Percentiles rank a stretch among this genome's conserved stretches.
These are phyloP conservation scores for Tulasnella sp. DNA, from an alignment of 768 basidiomycete species.

Conservation along the genomic window DNA sequence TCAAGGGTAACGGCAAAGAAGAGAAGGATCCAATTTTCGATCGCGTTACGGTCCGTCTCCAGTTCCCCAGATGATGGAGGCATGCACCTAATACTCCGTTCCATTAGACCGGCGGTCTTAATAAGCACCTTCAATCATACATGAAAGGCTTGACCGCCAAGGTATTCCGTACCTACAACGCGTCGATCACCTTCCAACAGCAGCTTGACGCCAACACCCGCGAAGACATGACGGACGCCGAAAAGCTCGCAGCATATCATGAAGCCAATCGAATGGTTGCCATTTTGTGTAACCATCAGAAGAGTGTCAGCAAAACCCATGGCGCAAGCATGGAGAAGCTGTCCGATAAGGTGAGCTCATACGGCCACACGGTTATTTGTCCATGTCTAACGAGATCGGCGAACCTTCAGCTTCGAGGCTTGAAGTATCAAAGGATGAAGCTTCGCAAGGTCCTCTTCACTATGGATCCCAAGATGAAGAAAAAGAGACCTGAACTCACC, in stretches of 20 bases:
- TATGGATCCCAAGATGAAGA: conserved; percentile 71
- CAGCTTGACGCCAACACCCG: conserved; percentile 72
- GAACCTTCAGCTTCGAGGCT: conserved; percentile 56
- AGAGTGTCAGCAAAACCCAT: conserved; percentile 85
- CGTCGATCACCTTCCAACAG: conserved; percentile 90
- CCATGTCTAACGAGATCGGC: conserved; percentile 5
- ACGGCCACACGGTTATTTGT: background rate
- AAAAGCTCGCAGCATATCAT: conserved; percentile 96
- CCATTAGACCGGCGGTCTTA: conserved; percentile 58
- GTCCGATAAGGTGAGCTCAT: conserved; percentile 65
- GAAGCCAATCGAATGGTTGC: conserved; percentile 95
- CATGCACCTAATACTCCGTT: background rate
- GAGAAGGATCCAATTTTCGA: conserved; percentile 89
- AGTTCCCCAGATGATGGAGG: too few relatives aligned
- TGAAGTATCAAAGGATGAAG: conserved; percentile 98
- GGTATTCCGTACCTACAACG: conserved; percentile 99
- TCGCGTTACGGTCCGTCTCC: conserved; percentile 73
- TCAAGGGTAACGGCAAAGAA: conserved; percentile 81
- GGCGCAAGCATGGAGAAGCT: conserved; percentile 93
- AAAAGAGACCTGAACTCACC: conserved; percentile 58
- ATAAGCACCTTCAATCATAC: conserved; percentile 85
- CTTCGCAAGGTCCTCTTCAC: conserved; percentile 79
- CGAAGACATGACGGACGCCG: conserved; percentile 60
- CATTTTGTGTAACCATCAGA: conserved; percentile 98
- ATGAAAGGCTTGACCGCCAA: conserved; percentile 99